A percentile compares a stretch with the other conserved stretches of the same genome.
Evolutionary conservation across 495 filamentous ascomycete species (phyloP).

Genomic region (Aspergillus homomorphus): DNA sequence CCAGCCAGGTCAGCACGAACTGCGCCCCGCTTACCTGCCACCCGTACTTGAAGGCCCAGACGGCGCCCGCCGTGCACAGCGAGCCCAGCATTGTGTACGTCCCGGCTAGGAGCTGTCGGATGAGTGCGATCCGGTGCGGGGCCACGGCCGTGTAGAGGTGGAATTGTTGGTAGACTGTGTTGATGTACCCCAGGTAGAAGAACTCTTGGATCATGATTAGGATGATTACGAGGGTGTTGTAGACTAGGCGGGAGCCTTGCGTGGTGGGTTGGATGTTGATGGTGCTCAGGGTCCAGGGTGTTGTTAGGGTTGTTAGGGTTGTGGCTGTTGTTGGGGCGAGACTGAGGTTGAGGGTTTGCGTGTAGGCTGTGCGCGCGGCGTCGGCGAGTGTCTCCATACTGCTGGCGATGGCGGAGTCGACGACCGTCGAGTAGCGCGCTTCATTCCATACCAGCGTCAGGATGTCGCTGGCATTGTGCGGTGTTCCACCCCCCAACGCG

Average conservation of each 20-base stretch:
- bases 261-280: constrained; percentile 44
- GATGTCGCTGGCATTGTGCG: constrained; percentile 38
- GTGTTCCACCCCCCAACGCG: constrained; percentile 30
- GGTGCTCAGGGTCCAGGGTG: constrained; percentile 39
- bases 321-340: constrained; percentile 28
- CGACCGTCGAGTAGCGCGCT: constrained; percentile 44
- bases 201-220: constrained; percentile 52
- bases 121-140: constrained; percentile 40
- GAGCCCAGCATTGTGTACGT: constrained; percentile 46
- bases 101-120: constrained; percentile 37
- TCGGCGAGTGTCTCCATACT: constrained; percentile 31
- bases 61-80: constrained; percentile 41
- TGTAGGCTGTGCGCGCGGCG: constrained; percentile 37
- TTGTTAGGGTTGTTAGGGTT: constrained; percentile 34
- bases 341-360: constrained; percentile 22
- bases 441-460: constrained; percentile 51
- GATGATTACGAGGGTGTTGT: constrained; percentile 52
- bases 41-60: constrained; percentile 49
- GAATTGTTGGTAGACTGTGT: constrained; percentile 42
- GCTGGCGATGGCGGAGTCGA: constrained; percentile 31
- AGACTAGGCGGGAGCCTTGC: constrained; percentile 49
- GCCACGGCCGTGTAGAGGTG: constrained; percentile 38
- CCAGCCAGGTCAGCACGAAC: constrained; percentile 46
- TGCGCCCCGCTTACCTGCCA: constrained; percentile 49
- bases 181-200: constrained; percentile 47